Percentiles rank a stretch among this genome's conserved stretches.
These are phyloP conservation scores for Aspergillus novofumigatus DNA, from an alignment of 2,329 filamentous ascomycete genomes.

Conservation along the genomic window DNA sequence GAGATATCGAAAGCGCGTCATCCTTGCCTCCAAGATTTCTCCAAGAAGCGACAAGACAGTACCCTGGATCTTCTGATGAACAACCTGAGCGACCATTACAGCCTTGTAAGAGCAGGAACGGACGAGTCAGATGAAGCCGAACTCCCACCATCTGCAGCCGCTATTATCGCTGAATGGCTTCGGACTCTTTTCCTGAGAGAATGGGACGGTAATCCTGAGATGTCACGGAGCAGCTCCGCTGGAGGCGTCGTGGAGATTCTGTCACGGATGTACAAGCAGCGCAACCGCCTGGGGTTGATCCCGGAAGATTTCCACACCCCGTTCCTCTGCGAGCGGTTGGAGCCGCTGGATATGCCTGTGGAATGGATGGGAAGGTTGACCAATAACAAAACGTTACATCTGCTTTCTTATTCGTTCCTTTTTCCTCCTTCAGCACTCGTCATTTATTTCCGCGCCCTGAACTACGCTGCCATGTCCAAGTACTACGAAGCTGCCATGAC, in stretches of 20 bases:
- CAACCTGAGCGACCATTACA: conserved; percentile 30
- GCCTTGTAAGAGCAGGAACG: conserved; percentile 7
- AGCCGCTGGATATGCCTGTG: conserved; percentile 68
- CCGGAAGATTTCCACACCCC: conserved; percentile 70
- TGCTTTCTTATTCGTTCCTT: conserved; percentile 76
- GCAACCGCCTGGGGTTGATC: conserved; percentile 61
- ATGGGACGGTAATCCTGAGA: conserved; percentile 72
- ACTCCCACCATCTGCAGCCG: conserved; percentile 24
- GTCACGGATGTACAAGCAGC: conserved; percentile 67
- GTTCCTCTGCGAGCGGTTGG: conserved; percentile 71
- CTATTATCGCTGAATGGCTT: conserved; percentile 42
- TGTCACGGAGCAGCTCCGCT: conserved; percentile 66
- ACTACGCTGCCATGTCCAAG: conserved; percentile 79
- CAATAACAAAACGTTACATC: conserved; percentile 63
- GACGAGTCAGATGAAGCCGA: conserved; percentile 2
- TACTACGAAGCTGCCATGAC: conserved; percentile 65
- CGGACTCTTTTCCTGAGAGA: conserved; percentile 69
- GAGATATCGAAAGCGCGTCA: conserved; percentile 43
- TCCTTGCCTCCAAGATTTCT: conserved; percentile 23
- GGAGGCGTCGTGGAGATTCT: conserved; percentile 75
- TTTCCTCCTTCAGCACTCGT: conserved; percentile 71
- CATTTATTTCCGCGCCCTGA: conserved; percentile 81
- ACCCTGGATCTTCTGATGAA: conserved; percentile 36
- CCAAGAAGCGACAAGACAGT: conserved; percentile 25
- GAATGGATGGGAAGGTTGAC: conserved; percentile 63